Evolutionary conservation across 768 basidiomycete genomes (phyloP).

Genomic region (Boletus huronensis): DNA sequence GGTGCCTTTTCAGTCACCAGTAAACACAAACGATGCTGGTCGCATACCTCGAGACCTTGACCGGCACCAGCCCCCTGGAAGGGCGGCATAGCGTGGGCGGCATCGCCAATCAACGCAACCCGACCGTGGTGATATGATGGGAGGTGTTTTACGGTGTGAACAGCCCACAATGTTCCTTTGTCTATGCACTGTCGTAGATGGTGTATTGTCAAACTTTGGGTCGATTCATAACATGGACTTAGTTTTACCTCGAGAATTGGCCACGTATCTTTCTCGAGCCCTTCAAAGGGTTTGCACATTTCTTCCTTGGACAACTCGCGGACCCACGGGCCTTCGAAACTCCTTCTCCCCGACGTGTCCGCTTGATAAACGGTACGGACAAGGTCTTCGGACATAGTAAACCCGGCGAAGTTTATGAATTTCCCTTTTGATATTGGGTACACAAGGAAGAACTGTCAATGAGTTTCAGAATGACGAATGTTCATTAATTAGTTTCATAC

Average conservation of each 20-base stretch:
- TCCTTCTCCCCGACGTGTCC: slow-evolving; percentile 11
- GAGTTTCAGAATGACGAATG: background rate
- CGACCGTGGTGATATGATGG: slow-evolving; percentile 48
- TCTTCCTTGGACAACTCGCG: slow-evolving; percentile 43
- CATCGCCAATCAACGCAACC: slow-evolving; percentile 47
- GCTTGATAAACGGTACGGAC: slow-evolving; percentile 42
- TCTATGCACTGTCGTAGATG: slow-evolving; percentile 46
- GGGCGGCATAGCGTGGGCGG: slow-evolving; percentile 42
- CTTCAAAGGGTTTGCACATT: slow-evolving; percentile 40
- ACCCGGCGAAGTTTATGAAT: slow-evolving; percentile 62
- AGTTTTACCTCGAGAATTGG: slow-evolving; percentile 47
- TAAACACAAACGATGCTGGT: background rate
- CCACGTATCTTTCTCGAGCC: slow-evolving; percentile 61
- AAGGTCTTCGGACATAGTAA: slow-evolving; percentile 47
- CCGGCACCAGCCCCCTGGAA: slow-evolving; percentile 45
- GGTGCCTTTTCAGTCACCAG: background rate
- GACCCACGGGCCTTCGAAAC: slow-evolving; percentile 44
- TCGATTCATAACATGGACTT: slow-evolving; percentile 6
- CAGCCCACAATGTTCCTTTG: slow-evolving; percentile 56
- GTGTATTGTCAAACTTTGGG: background rate
- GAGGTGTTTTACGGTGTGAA: slow-evolving; percentile 55
- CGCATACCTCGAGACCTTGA: slow-evolving; percentile 41
- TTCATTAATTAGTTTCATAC: slow-evolving; percentile 6
- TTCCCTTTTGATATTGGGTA: slow-evolving; percentile 60
- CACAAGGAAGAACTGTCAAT: slow-evolving; percentile 50